Percentiles rank a stretch among this genome's conserved stretches.
Evolutionary conservation across 371 early-diverging fungal genomes (phyloP).

Genomic region (Mucor velutinosus): DNA sequence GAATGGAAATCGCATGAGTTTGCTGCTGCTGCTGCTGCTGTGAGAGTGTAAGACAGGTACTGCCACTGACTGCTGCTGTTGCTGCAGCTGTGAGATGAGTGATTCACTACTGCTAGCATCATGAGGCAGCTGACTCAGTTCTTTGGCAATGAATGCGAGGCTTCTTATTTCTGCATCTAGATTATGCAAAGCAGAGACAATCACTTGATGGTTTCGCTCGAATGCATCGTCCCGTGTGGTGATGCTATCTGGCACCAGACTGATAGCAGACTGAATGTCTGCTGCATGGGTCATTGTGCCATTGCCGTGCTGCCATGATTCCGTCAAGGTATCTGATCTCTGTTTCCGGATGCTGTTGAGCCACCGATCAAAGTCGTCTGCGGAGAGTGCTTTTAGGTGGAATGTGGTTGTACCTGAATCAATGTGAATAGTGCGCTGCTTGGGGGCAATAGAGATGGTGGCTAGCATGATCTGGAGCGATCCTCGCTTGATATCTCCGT

Average conservation of each 20-base stretch:
- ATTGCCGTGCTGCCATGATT: constrained; percentile 7
- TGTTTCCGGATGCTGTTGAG: constrained; percentile 35
- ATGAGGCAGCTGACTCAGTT: neutral
- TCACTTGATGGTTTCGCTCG: neutral
- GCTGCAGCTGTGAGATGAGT: neutral
- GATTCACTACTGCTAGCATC: neutral
- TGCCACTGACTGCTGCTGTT: neutral
- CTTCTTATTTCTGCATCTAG: neutral
- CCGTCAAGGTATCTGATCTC: neutral
- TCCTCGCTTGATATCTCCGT: constrained; percentile 68
- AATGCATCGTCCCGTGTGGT: neutral
- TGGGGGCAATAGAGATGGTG: constrained; percentile 57
- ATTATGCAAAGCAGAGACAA: neutral
- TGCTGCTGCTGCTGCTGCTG: neutral
- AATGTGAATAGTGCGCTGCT: constrained; percentile 73
- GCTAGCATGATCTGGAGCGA: constrained; percentile 64
- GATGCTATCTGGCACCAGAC: neutral
- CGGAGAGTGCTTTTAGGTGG: constrained; percentile 71
- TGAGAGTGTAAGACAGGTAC: constrained; percentile 1
- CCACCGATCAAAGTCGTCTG: constrained; percentile 66
- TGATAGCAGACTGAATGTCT: neutral
- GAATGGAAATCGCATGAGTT: constrained; percentile 13
- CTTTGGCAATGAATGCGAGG: neutral
- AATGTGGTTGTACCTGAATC: constrained; percentile 76
- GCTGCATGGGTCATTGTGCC: neutral